Evolutionary conservation across 108 stramenopile genomes (phyloP), one percentile per base, ranked within the genome.

Genomic region (Aureococcus anophagefferens): DNA sequence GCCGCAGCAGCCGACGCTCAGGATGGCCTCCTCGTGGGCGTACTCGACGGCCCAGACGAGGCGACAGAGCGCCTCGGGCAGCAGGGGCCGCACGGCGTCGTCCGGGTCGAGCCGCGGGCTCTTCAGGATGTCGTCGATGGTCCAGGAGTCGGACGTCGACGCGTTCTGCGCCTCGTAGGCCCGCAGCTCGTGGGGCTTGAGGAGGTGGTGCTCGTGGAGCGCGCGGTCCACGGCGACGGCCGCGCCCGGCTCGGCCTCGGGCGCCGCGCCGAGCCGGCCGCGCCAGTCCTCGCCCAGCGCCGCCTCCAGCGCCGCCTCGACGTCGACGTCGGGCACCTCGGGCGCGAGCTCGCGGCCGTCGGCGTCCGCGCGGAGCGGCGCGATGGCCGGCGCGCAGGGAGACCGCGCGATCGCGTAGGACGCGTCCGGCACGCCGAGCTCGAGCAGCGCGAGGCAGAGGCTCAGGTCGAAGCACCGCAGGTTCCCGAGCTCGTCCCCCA

Each of bases 21-120:
- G 0, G 14, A 21, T 25, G 35, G 29, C 44, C 9, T 29, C 33
- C 7, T 71, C 70, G 14, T 71, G 62, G 70, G 62, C 62, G 25
- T 28, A 59, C 35, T 71, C 70, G 36, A 71, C 63, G 33, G 62
- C 33, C 70, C 70, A 71, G 9, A 35, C 32, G 30, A 71, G 63
- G n/a, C 63, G 4, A 25, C 35, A 33, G 25, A 46, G 32, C 18
- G 25, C 35, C 35, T 5, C 14, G 17, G 34, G 63, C 1, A 35
- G 33, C 9, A 62, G 70, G 34, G 63, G 33, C 25, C 29, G 35
- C 32, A 64, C 62, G 35, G 33, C 62, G 40, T 5, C 40, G 40
- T 5, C 9, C 40, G 9, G 9, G 5, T 44, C 9, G 9, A 44
- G 40, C 13, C 40, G 40, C 40, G 5, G 9, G 40, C 40, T 44